Evolutionary conservation across 768 basidiomycete genomes (phyloP).

Genomic region (Naganishia friedmannii): DNA sequence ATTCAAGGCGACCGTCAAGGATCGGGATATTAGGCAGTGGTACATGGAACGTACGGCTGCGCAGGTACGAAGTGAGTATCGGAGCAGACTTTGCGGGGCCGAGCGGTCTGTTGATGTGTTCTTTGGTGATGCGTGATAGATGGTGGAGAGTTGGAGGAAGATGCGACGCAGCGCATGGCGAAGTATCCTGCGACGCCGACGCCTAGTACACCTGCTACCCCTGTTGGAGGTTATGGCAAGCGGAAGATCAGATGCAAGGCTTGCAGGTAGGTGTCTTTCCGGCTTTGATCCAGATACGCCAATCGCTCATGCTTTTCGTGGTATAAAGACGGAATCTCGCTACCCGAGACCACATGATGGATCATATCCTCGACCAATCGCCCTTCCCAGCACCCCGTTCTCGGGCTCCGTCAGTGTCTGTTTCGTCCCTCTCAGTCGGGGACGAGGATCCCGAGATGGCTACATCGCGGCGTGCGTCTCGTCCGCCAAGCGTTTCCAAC

Average conservation of each 20-base stretch:
- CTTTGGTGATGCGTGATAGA: conserved; percentile 56
- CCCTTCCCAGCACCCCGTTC: conserved; percentile 41
- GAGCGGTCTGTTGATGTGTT: background rate
- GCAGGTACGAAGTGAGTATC: conserved; percentile 56
- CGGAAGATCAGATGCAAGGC: conserved; percentile 83
- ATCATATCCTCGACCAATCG: conserved; percentile 59
- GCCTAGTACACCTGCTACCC: conserved; percentile 63
- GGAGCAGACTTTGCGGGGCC: background rate
- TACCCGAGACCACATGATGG: conserved; percentile 86
- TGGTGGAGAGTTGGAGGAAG: conserved; percentile 63
- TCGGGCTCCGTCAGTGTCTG: conserved; percentile 41
- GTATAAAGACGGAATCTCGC: conserved; percentile 71
- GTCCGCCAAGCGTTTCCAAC: conserved; percentile 11
- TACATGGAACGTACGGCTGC: conserved; percentile 74
- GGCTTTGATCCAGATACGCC: background rate
- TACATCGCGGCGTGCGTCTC: background rate
- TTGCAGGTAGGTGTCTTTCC: conserved; percentile 64
- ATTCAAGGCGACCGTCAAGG: conserved; percentile 64
- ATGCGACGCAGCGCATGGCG: conserved; percentile 68
- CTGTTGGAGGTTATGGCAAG: conserved; percentile 57
- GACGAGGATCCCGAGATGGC: background rate
- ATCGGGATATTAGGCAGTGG: conserved; percentile 73
- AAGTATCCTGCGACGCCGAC: conserved; percentile 66
- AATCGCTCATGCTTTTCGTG: background rate
- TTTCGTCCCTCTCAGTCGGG: conserved; percentile 38